Base-by-base conservation (phyloP, 805 yeast species). In the Nakazawaea ernobii region DNA sequence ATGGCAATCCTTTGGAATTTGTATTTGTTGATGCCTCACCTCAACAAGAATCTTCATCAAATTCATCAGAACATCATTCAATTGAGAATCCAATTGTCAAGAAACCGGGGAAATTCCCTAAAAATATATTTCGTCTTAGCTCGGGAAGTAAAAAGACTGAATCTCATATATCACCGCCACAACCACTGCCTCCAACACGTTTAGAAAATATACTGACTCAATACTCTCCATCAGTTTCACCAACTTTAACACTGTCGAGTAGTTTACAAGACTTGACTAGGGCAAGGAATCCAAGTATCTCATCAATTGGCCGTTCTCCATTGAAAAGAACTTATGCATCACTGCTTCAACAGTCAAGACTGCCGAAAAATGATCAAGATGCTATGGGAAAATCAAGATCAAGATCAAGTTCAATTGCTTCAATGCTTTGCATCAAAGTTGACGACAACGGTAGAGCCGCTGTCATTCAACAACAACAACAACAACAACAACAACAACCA, bases 1-100 rank as follows among this genome's bases (percentile, higher is more conserved):
- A 60, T 36, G 68, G 68, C 0, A 55, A 52, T 14, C 66, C 67
- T 4, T 38, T 55, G 28, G 65, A 62, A 47, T 66, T 64, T 46
- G 49, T 62, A 24, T 66, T 65, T 54, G 68, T 65, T 17, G 66
- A 66, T 42, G 46, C 52, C 33, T 30, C 33, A 30, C 15, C 36
- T 13, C 17, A 24, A 39, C 28, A 28, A 26, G 8, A 10, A 38
- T 8, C 41, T 15, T 15, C 32, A 24, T 4, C 32, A 30, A 13
- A 10, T 30, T 30, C n/a, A 30, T 13, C 32, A 30, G 13, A 30
- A 9, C 13, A 30, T 13, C 13, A 30, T 30, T 30, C 24, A 20
- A 20, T 20, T 20, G 24, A 20, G 5, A 20, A 20, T 20, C 24
- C 27, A 24, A 32, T 27, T 8, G 26, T n/a, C 1, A 42, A 45